A percentile compares a stretch with the other conserved stretches of the same genome.
phyloP scores from a whole-genome alignment of 768 basidiomycete genomes.

The Mycena amicta region DNA sequence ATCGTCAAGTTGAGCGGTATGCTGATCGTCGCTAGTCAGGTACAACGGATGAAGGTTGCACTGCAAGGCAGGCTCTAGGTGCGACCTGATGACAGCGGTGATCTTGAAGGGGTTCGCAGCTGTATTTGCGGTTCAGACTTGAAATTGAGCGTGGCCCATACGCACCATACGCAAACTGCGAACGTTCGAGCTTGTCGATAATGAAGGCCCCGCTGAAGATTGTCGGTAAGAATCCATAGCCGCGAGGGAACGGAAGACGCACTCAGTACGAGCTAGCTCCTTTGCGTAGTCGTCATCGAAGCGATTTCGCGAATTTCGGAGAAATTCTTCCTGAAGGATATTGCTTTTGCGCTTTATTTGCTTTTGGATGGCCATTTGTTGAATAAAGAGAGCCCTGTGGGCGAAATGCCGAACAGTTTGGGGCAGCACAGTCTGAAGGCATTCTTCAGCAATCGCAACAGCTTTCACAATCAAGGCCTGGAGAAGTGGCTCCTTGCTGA shows the following conservation, averaged over 20 bases:
- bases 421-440: conserved; percentile 2
- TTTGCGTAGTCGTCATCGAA: conserved; percentile 15
- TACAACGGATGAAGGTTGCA: conserved; percentile 36
- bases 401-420: conserved; percentile 1
- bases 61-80: conserved; percentile 25
- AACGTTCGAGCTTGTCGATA: conserved; percentile 10
- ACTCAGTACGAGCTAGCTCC: no score
- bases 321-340: conserved; percentile 7
- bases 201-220: conserved; percentile 4
- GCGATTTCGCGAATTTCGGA: conserved; percentile 4
- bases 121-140: no score
- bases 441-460: conserved; percentile 5
- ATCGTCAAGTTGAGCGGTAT: conserved; percentile 35
- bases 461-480: conserved; percentile 6
- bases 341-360: conserved; percentile 7
- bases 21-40: conserved; percentile 39
- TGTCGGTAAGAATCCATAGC: neutral
- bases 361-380: conserved; percentile 7
- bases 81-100: conserved; percentile 8
- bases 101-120: conserved; percentile 9
- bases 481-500: conserved; percentile 17
- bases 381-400: conserved; percentile 1
- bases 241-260: neutral
- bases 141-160: no score
- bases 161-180: no score